Base-by-base conservation (phyloP, 202 grass and related monocot genomes). In the Zoysia matrella region DNA sequence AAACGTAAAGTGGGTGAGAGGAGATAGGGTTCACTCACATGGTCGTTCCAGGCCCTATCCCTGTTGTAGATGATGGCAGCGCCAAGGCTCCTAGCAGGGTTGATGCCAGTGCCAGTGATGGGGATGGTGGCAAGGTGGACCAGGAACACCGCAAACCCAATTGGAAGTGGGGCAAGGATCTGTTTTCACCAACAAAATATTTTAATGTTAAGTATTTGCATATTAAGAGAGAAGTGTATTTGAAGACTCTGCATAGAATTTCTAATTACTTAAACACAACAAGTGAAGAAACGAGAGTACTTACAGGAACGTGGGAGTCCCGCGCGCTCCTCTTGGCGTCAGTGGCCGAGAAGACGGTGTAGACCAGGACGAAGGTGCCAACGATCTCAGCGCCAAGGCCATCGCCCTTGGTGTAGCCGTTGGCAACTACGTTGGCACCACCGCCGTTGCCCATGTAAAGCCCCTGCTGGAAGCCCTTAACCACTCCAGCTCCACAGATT, bases 91-190 rank as follows among this genome's bases (percentile, higher is more conserved):
- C 94, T 83, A 51, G 94, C 94, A 14, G 94, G 94, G 87, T 97
- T 97, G 89, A 97, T 97, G 85, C 94, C 89, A 8, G 94, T 97
- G 72, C 94, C 94, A 47, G 94, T 97, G 74, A 97, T 97, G 76
- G 94, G 94, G 72, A 97, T 97, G 77, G 94, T 97, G 62, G 94
- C 94, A 83, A 97, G 73, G 76, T 97, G 94, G 79, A 97, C 94
- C 72, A 97, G 90, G 86, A 97, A 97, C 74, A 97, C 94, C 5
- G 89, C 94, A 39, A 97, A 97, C 11, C 94, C 94, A 77, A 97
- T 97, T 52, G 94, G 94, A 60, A 97, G 75, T 52, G 94, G 94
- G 57, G 94, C 94, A 62, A 97, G 86, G 73, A 97, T 91, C 94
- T 22, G 75, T 86, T 68, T 71, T 76, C 49, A 85, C 74, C 64